Evolutionary conservation across 345 rosid species (phyloP).

Genomic region (Rhodomyrtus tomentosa): DNA sequence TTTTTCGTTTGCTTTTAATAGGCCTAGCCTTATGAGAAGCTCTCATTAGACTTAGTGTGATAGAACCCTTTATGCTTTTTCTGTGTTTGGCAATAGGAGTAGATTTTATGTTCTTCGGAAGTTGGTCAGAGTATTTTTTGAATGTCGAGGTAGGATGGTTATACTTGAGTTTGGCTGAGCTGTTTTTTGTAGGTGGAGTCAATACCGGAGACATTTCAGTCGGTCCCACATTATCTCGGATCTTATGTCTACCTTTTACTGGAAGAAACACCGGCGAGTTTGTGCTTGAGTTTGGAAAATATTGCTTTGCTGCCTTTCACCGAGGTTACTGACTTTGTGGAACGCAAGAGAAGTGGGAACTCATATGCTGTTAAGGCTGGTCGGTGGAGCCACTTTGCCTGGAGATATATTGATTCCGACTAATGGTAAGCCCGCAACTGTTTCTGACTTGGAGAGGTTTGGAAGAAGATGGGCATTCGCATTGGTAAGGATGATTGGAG

Average conservation of each 20-base stretch:
- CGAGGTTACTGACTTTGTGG: neutral
- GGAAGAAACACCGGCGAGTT: slow-evolving; percentile 30
- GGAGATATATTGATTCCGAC: slow-evolving; percentile 28
- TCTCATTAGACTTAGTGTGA: neutral
- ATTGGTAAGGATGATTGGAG: neutral
- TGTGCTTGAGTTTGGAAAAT: slow-evolving; percentile 17
- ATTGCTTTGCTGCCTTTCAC: slow-evolving; percentile 28
- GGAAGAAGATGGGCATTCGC: slow-evolving; percentile 21
- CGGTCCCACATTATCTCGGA: slow-evolving; percentile 13
- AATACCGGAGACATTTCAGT: slow-evolving; percentile 24
- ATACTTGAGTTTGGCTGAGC: no score
- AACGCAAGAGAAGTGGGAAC: neutral
- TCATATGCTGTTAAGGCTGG: slow-evolving; percentile 14
- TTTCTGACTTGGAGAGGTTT: slow-evolving; percentile 17
- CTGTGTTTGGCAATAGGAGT: neutral
- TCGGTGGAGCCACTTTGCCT: slow-evolving; percentile 30
- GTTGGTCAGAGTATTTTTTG: neutral
- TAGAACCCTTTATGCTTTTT: neutral
- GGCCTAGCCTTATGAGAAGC: neutral
- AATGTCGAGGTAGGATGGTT: neutral
- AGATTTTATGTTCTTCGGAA: neutral
- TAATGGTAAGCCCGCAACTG: slow-evolving; percentile 20
- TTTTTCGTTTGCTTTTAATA: neutral
- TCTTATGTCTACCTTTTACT: slow-evolving; percentile 17
- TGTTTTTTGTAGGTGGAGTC: slow-evolving; percentile 20